Evolutionary conservation across 2,329 filamentous ascomycete genomes (phyloP), one percentile per base, ranked within the genome.

Genomic region (Alternaria sp.): DNA sequence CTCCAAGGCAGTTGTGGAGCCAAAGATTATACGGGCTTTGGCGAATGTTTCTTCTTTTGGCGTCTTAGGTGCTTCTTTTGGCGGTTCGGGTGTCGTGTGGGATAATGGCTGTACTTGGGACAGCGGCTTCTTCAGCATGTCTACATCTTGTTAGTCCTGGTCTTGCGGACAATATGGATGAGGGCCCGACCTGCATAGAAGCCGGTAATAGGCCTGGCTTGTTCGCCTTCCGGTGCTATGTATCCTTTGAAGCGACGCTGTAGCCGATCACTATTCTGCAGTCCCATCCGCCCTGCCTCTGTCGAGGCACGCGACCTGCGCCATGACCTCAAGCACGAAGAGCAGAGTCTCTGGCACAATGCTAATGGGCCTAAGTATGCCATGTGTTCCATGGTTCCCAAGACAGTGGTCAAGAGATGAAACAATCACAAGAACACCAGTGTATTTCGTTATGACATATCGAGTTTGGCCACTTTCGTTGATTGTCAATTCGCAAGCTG

Each of bases 11-110:
- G 95, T 84, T 8, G 88, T 86, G 7, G 91, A 90, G 21, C 93
- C 92, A 72, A 99, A 97, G 31, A 97, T 84, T 70, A 96, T 86
- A 42, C 87, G 80, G 52, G 88, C 85, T 71, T 83, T 84, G 40
- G 76, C 81, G 23, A 86, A 82, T 37, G 82, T 84, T 54, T 86
- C 82, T 66, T 87, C 82, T 49, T 82, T 82, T 17, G 81, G 77
- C 3, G 82, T 80, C 53, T 80, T 80, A 3, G 81, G 79, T 14
- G 70, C 17, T 75, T 69, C 46, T 78, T 73, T 34, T 72, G 73
- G 70, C 10, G 73, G 69, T 21, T 73, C 48, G 5, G 78, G 71
- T 1, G 70, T 61, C 6, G 77, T 72, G 21, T 70, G 63, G 8
- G 77, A 72, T 17, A 72, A 62, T 11, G 77, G 71, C 57, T 76